A percentile compares a stretch with the other conserved stretches of the same genome.
Evolutionary conservation across 2,329 filamentous ascomycete genomes (phyloP).

Genomic region (Podosphaera leucotricha): DNA sequence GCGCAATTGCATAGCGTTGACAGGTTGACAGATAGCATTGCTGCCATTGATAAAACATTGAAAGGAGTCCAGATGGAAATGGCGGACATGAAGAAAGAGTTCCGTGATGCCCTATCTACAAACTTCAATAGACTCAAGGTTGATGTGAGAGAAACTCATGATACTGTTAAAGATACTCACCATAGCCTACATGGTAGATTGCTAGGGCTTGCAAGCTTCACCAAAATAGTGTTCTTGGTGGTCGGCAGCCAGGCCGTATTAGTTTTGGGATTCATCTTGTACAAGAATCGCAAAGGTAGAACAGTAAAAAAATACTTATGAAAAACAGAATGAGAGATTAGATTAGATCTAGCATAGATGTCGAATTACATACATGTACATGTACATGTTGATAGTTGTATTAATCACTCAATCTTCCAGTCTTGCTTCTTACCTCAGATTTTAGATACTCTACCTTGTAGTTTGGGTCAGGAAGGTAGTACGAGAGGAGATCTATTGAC

Average conservation of each 20-base stretch:
- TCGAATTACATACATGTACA: too few species aligned
- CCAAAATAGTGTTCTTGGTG: slow-evolving; percentile 8
- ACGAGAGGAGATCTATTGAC: too few species aligned
- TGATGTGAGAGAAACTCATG: slow-evolving; percentile 10
- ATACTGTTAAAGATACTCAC: slow-evolving; percentile 2
- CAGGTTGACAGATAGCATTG: slow-evolving; percentile 22
- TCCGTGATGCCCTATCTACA: slow-evolving; percentile 11
- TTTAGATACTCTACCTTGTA: too few species aligned
- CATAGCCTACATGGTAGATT: background rate
- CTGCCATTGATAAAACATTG: slow-evolving; percentile 15
- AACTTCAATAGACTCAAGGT: slow-evolving; percentile 9
- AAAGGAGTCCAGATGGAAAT: slow-evolving; percentile 28
- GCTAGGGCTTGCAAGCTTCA: background rate
- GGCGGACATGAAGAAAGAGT: slow-evolving; percentile 29
- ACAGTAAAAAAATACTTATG: slow-evolving; percentile 16
- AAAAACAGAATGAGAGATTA: too few species aligned
- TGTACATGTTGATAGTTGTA: too few species aligned
- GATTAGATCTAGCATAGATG: too few species aligned
- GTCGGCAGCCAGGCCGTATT: slow-evolving; percentile 11
- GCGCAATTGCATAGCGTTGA: slow-evolving; percentile 6
- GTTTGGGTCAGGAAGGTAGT: too few species aligned
- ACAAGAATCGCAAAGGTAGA: slow-evolving; percentile 14
- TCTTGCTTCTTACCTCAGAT: too few species aligned
- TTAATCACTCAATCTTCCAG: too few species aligned
- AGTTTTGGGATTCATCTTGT: slow-evolving; percentile 11